A percentile compares a stretch with the other conserved stretches of the same genome.
phyloP scores from a whole-genome alignment of 352 stramenopile genomes.

The Thalassiosira delicatula region DNA sequence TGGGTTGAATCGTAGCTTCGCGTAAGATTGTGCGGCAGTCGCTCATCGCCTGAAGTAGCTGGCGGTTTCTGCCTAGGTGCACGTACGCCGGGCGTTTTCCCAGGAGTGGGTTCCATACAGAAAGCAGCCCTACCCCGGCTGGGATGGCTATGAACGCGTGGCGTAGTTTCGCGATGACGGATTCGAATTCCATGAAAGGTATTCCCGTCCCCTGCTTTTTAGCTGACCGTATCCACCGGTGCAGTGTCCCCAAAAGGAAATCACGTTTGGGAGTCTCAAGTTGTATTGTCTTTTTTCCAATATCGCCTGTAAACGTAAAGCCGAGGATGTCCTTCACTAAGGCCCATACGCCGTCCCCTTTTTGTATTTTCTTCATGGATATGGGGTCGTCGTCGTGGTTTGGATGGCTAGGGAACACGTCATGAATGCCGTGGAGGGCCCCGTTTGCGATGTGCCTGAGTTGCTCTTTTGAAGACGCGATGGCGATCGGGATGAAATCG shows the following conservation, averaged over 20 bases:
- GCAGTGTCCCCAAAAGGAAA: neutral
- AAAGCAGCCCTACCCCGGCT: neutral
- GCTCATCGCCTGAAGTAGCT: neutral
- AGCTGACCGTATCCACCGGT: neutral
- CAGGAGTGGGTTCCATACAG: constrained; percentile 6
- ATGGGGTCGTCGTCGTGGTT: constrained; percentile 1
- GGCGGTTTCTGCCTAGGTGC: neutral
- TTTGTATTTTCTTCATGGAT: constrained; percentile 10
- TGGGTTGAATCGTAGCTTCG: neutral
- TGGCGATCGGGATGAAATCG: constrained; percentile 31
- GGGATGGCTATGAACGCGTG: constrained; percentile 28
- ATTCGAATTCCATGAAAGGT: neutral
- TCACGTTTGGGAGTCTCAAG: neutral
- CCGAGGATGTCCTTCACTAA: constrained; percentile 34
- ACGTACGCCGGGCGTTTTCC: neutral
- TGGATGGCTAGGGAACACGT: constrained; percentile 1
- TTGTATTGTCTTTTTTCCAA: neutral
- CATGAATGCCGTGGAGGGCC: constrained; percentile 31
- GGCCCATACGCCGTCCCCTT: constrained; percentile 7
- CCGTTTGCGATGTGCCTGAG: constrained; percentile 14
- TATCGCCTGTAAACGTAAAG: constrained; percentile 11
- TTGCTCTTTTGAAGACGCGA: neutral
- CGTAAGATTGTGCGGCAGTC: neutral
- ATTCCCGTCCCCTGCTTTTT: neutral
- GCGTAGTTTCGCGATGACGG: neutral